Conservation (phyloP, 1,284 basidiomycete genomes). For the Moesziomyces sp. region DNA sequence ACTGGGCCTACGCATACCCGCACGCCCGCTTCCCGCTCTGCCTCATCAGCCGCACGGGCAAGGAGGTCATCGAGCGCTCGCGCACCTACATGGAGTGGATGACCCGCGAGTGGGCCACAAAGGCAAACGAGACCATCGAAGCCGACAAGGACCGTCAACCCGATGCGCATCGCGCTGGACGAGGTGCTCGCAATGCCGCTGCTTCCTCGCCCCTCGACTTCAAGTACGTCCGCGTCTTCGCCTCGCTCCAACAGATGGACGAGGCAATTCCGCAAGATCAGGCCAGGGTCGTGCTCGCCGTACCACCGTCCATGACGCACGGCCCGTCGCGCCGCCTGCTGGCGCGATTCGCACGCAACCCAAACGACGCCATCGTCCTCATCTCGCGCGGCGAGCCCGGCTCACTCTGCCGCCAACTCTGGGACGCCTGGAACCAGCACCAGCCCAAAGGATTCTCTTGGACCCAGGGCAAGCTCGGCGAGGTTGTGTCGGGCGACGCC, state of each 20-base stretch:
- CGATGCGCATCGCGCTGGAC: constrained; percentile 1
- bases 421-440: constrained; percentile 83
- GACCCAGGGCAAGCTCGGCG: constrained; percentile 88
- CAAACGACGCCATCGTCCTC: constrained; percentile 57
- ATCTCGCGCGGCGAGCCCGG: constrained; percentile 75
- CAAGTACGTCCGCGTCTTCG: constrained; percentile 84
- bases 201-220: constrained; percentile 58
- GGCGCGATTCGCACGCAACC: constrained; percentile 84
- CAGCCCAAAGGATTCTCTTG: constrained; percentile 82
- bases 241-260: constrained; percentile 81
- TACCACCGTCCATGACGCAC: constrained; percentile 90
- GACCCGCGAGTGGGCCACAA: constrained; percentile 81
- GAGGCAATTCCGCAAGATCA: constrained; percentile 78
- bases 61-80: constrained; percentile 93
- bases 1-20: constrained; percentile 90
- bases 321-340: constrained; percentile 89
- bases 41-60: constrained; percentile 86
- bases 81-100: constrained; percentile 99
- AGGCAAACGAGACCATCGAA: constrained; percentile 43
- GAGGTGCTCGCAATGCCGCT: constrained; percentile 9
- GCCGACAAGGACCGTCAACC: constrained; percentile 28
- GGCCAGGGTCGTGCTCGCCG: constrained; percentile 91
- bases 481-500: constrained; percentile 71
- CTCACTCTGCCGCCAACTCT: constrained; percentile 82
- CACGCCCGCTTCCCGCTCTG: constrained; percentile 74